Evolutionary conservation across 2,329 filamentous ascomycete species (phyloP).

Genomic region (Alternaria tenuissima): DNA sequence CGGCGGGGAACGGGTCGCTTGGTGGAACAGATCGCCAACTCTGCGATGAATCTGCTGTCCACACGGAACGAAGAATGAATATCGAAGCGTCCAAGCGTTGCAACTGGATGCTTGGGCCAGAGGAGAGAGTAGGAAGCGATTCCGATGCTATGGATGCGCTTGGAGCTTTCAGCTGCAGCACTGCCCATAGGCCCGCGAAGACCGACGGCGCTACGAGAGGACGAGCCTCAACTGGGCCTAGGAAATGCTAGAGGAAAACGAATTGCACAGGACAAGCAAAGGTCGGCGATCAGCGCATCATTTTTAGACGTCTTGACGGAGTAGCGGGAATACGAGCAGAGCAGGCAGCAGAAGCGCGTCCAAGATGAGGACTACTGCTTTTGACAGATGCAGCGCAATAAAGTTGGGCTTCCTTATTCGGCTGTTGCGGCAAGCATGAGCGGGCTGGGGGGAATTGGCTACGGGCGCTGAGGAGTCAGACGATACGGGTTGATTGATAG

Average conservation of each 20-base stretch:
- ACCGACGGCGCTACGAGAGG: constrained; percentile 19
- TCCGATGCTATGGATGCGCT: constrained; percentile 35
- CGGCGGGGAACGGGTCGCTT: constrained; percentile 44
- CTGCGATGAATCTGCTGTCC: constrained; percentile 25
- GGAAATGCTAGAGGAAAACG: constrained; percentile 29
- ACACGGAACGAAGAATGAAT: constrained; percentile 20
- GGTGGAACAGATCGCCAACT: constrained; percentile 47
- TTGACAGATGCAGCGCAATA: constrained; percentile 36
- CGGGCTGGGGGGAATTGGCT: constrained; percentile 23
- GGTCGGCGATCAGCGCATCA: constrained; percentile 36
- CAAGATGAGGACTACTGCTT: constrained; percentile 7
- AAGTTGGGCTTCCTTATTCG: constrained; percentile 42
- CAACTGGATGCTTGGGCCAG: constrained; percentile 31
- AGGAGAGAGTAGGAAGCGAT: constrained; percentile 24
- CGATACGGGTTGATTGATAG: constrained; percentile 41
- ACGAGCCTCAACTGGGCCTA: constrained; percentile 12
- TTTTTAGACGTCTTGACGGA: constrained; percentile 19
- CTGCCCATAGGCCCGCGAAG: constrained; percentile 17
- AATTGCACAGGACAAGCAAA: constrained; percentile 28
- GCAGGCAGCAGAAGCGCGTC: constrained; percentile 13
- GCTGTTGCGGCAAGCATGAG: constrained; percentile 48
- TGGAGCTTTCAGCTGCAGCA: constrained; percentile 19
- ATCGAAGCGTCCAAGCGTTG: constrained; percentile 17
- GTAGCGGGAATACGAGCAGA: constrained; percentile 32
- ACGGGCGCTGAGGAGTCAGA: constrained; percentile 39